These are phyloP conservation scores for Miamiensis avidus DNA, from an alignment of 169 alveolate species.

Conservation along the genomic window DNA sequence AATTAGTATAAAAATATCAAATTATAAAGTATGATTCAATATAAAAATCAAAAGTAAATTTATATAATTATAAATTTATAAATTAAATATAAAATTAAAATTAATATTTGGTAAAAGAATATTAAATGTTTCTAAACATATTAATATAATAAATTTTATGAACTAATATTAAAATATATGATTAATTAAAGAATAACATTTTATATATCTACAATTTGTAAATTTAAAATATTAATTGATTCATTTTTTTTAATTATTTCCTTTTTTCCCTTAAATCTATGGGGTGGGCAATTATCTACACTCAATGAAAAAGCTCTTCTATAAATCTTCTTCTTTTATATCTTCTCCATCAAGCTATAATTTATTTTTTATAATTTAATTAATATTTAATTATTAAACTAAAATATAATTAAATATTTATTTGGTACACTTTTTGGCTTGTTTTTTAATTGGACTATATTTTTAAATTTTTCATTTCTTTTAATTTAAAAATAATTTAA, in stretches of 20 bases:
- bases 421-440: slow-evolving; percentile 3
- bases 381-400: too few relatives aligned
- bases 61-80: too few relatives aligned
- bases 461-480: not conserved
- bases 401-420: slow-evolving; percentile 1
- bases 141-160: too few relatives aligned
- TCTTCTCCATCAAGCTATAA: not conserved
- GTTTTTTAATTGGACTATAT: not conserved
- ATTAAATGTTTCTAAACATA: too few relatives aligned
- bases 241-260: not conserved
- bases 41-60: too few relatives aligned
- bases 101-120: too few relatives aligned
- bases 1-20: too few relatives aligned
- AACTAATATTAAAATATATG: too few relatives aligned
- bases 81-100: too few relatives aligned
- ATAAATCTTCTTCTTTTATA: slow-evolving; percentile 22
- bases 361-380: not conserved
- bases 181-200: too few relatives aligned
- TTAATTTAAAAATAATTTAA: not conserved
- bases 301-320: slow-evolving; percentile 21
- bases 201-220: too few relatives aligned
- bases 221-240: not conserved
- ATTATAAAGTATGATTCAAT: too few relatives aligned
- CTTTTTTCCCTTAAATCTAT: slow-evolving; percentile 9
- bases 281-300: slow-evolving; percentile 12